phyloP scores from a whole-genome alignment of 2,329 filamentous ascomycete species.

The Paecilomyces niveus region DNA sequence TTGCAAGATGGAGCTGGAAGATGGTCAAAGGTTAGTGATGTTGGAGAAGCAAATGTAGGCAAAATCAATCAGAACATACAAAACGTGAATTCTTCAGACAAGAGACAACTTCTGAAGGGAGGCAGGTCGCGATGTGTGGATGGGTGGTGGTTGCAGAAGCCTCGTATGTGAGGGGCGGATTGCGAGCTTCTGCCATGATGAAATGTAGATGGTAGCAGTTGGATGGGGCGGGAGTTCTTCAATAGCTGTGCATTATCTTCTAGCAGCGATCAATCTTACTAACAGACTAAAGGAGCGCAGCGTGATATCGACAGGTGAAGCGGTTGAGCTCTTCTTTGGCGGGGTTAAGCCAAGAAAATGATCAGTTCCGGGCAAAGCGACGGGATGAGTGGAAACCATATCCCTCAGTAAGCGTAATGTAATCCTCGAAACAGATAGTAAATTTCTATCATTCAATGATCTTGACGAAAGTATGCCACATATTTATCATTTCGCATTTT shows the following conservation, averaged over 20 bases:
- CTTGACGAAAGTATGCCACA: too few relatives aligned
- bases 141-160: conserved; percentile 67
- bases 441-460: too few relatives aligned
- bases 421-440: too few relatives aligned
- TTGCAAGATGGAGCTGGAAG: conserved; percentile 83
- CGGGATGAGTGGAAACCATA: too few relatives aligned
- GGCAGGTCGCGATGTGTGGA: conserved; percentile 58
- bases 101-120: conserved; percentile 79
- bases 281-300: not conserved
- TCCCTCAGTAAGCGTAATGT: too few relatives aligned
- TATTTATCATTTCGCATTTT: too few relatives aligned
- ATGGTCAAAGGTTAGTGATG: conserved; percentile 1
- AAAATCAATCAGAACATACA: conserved; percentile 46
- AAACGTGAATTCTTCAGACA: conserved; percentile 94
- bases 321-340: not conserved
- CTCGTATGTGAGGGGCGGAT: conserved; percentile 67
- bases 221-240: conserved; percentile 2
- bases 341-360: not conserved
- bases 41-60: conserved; percentile 6
- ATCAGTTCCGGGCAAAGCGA: not conserved
- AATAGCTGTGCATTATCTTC: not conserved
- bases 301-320: not conserved
- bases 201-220: not conserved
- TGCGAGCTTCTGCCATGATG: conserved; percentile 41
- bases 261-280: not conserved